Base-by-base conservation (phyloP, 192 early-diverging fungal species). In the Powellomyces hirtus region DNA sequence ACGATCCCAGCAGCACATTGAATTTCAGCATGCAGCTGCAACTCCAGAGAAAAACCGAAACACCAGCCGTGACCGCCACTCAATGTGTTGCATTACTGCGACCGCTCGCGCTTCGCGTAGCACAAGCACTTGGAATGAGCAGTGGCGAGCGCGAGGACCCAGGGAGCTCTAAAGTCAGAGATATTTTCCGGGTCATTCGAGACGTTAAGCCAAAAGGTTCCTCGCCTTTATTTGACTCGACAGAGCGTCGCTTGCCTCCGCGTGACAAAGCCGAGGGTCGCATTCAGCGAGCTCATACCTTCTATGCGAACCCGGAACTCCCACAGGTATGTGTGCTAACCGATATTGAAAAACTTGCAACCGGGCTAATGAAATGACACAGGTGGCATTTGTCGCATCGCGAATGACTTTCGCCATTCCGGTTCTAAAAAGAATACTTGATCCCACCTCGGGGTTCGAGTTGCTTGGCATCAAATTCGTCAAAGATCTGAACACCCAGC, bases 391-490 rank as follows among this genome's bases (percentile, higher is more conserved):
- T 26, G 10, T 68, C 26, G 67, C 58, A 1, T 55, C 67, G 6
- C 55, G 67, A 34, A 31, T 38, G 4, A 29, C n/a, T 38, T 68
- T 68, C 34, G 55, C 67, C 4, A 24, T 38, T 38, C 67, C 67
- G 18, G 18, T 68, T 29, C 18, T 68, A 24, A 68, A 68, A 24
- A 59, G 29, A 40, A 24, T 68, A 4, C 11, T 45, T 10, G 44
- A 60, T 10, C n/a, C 65, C 0, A 27, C 14, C 14, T n/a, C n/a
- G 24, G 37, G 58, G 8, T 68, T 44, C 56, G 57, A 68, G 44
- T 29, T 59, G 37, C 26, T 68, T 27, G 67, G 67, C 33, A 16
- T 68, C 20, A 68, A 68, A 56, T 68, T 60, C 33, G 18, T 68
- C 20, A 50, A 60, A 4, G 67, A 59, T 10, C 18, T 68, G 4